Conservation (phyloP, 1,284 basidiomycete genomes). For the Naganishia cerealis region DNA sequence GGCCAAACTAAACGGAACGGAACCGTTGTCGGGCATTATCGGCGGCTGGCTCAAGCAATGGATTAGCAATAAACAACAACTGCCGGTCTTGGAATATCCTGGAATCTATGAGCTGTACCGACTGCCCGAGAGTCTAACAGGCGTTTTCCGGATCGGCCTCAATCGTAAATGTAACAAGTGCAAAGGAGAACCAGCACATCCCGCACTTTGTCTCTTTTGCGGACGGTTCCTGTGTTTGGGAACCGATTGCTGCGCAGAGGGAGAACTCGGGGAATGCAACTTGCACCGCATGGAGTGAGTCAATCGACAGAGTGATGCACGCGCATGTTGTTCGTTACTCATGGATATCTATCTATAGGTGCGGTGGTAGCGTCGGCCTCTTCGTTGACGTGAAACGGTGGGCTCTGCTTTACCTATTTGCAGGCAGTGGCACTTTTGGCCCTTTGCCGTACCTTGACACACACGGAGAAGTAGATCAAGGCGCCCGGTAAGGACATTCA, state of each 20-base stretch:
- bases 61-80: slow-evolving; percentile 44
- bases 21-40: slow-evolving; percentile 39
- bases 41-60: slow-evolving; percentile 53
- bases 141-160: slow-evolving; percentile 71
- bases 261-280: slow-evolving; percentile 82
- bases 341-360: slow-evolving; percentile 59
- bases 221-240: slow-evolving; percentile 86
- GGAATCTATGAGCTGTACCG: slow-evolving; percentile 78
- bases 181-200: slow-evolving; percentile 74
- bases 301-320: slow-evolving; percentile 27
- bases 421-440: slow-evolving; percentile 81
- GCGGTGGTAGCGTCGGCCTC: slow-evolving; percentile 81
- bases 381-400: slow-evolving; percentile 93
- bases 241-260: slow-evolving; percentile 85
- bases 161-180: slow-evolving; percentile 73
- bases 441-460: slow-evolving; percentile 90
- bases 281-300: slow-evolving; percentile 89
- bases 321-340: slow-evolving; percentile 24
- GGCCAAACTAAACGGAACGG: slow-evolving; percentile 68
- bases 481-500: slow-evolving; percentile 69
- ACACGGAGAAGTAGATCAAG: slow-evolving; percentile 90
- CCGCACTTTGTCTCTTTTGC: slow-evolving; percentile 89
- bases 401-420: slow-evolving; percentile 86
- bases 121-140: slow-evolving; percentile 79
- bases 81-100: slow-evolving; percentile 75